Evolutionary conservation across 371 early-diverging fungal species (phyloP), one percentile per base, ranked within the genome.

Genomic region (Coemansia sp.): DNA sequence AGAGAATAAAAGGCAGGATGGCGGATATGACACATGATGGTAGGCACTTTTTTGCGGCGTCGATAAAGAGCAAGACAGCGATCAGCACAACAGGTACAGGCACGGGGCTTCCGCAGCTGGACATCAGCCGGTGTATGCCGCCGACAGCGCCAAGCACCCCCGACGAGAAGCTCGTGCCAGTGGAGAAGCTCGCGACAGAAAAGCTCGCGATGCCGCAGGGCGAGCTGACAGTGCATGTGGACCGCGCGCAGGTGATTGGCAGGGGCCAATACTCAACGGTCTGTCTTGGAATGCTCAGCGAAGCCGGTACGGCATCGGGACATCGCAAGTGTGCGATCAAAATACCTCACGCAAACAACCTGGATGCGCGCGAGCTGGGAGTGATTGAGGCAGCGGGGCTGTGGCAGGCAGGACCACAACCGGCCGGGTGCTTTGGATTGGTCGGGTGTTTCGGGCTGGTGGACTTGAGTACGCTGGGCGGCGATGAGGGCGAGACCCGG

Each of bases 331-430:
- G 80, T 48, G 80, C 82, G 11, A 40, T 80, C 8, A 80, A 80
- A 64, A 65, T 80, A 19, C 69, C 79, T 2, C 71, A 80, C 40
- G 55, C 61, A 2, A 59, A 67, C 44, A 70, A 79, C 61, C 73
- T 73, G 56, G 80, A 80, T 36, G 80, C 80, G 32, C 71, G 68
- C 40, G 80, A 80, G 69, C 62, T 80, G 29, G 81, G 62, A 3
- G 41, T 82, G 59, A 63, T 80, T 28, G 80, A 80, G 61, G 81
- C 77, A 9, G 78, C 79, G 11, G 78, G 67, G 15, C 65, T 80
- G 32, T 65, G 72, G 39, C 78, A 63, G 55, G 61, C 69, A 21
- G 78, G 78, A 4, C 54, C 65, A 8, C 36, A 32, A 2, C 36
- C 36, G 36, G 36, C 36, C 36, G 36, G 13, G 61, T 59, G 3